Conservation (phyloP, 1,139 yeast species). For the Scheffersomyces segobiensis region DNA sequence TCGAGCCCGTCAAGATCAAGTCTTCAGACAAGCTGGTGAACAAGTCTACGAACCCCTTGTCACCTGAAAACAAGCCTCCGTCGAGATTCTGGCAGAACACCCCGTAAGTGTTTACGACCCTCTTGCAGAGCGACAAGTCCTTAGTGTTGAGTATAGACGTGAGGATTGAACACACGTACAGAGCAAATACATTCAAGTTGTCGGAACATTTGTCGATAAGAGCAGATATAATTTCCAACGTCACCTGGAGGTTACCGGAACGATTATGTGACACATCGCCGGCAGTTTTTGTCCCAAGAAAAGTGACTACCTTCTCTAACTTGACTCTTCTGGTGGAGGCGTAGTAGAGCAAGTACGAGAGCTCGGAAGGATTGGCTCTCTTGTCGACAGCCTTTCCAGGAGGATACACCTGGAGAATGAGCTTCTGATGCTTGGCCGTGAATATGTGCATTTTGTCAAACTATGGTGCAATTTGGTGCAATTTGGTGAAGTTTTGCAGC, state of each 20-base stretch:
- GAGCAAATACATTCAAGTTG: conserved; percentile 81
- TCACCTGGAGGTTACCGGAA: conserved; percentile 80
- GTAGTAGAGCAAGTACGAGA: conserved; percentile 83
- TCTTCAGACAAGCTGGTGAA: conserved; percentile 45
- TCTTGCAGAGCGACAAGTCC: conserved; percentile 60
- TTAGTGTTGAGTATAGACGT: conserved; percentile 42
- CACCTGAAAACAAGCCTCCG: conserved; percentile 71
- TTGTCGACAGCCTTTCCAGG: conserved; percentile 83
- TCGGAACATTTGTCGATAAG: conserved; percentile 77
- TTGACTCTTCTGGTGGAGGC: conserved; percentile 91
- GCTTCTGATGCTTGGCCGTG: conserved; percentile 83
- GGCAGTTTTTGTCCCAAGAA: conserved; percentile 62
- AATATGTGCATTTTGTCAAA: conserved; percentile 28
- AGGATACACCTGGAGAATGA: conserved; percentile 91
- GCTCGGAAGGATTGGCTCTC: conserved; percentile 88
- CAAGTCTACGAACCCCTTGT: conserved; percentile 55
- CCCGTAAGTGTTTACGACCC: conserved; percentile 51
- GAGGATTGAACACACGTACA: conserved; percentile 53
- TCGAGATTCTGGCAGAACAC: conserved; percentile 68
- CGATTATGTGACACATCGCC: conserved; percentile 63
- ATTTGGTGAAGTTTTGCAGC: not conserved
- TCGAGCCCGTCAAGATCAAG: conserved; percentile 32
- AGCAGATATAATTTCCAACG: conserved; percentile 67
- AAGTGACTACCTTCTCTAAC: conserved; percentile 79
- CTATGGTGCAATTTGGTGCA: not conserved